These are phyloP conservation scores for Exophiala calicioides DNA, from an alignment of 2,329 filamentous ascomycete species.

Conservation along the genomic window DNA sequence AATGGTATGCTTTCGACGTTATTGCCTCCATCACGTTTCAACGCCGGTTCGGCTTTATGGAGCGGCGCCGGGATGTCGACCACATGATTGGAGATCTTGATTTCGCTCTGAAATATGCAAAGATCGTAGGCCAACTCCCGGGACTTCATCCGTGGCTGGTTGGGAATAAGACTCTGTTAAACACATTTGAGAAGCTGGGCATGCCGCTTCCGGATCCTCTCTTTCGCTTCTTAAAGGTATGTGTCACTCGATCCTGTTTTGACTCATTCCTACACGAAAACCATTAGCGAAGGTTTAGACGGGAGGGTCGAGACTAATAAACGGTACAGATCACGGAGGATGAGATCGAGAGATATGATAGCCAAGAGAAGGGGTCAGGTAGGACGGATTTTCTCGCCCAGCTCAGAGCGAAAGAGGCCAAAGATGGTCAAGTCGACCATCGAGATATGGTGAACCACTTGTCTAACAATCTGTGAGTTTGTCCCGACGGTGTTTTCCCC, in stretches of 20 bases:
- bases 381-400: slow-evolving; percentile 22
- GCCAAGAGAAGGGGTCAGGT: slow-evolving; percentile 2
- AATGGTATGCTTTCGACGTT: slow-evolving; percentile 80
- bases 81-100: slow-evolving; percentile 19
- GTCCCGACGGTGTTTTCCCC: no score
- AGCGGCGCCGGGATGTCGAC: slow-evolving; percentile 71
- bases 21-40: slow-evolving; percentile 46
- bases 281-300: no score
- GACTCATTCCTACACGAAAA: no score
- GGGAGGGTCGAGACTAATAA: no score
- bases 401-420: slow-evolving; percentile 16
- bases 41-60: slow-evolving; percentile 72
- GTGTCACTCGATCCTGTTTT: neutral
- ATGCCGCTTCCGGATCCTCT: slow-evolving; percentile 10
- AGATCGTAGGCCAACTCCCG: slow-evolving; percentile 19
- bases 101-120: slow-evolving; percentile 11
- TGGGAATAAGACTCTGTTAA: slow-evolving; percentile 6
- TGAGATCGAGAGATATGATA: slow-evolving; percentile 18
- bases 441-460: slow-evolving; percentile 23
- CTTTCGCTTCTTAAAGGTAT: slow-evolving; percentile 12
- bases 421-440: slow-evolving; percentile 9
- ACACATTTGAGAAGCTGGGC: slow-evolving; percentile 3
- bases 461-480: slow-evolving; percentile 18
- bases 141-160: slow-evolving; percentile 10
- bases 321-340: slow-evolving; percentile 12